Evolutionary conservation across 2,329 filamentous ascomycete species (phyloP).

Genomic region (Rhynchosporium graminicola): DNA sequence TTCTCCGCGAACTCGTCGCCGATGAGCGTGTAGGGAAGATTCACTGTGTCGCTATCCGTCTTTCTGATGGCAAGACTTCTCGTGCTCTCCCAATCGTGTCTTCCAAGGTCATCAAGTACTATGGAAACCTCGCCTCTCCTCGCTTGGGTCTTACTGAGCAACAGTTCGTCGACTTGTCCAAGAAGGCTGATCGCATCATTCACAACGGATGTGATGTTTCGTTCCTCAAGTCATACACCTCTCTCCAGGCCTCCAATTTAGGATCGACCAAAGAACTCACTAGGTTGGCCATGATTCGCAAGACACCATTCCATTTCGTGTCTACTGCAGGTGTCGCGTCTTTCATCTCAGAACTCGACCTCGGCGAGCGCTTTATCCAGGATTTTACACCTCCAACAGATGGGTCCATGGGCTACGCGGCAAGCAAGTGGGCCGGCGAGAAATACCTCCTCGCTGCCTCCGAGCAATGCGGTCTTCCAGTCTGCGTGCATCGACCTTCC

Average conservation of each 20-base stretch:
- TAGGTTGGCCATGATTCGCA: conserved; percentile 37
- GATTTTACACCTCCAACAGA: conserved; percentile 18
- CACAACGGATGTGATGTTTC: conserved; percentile 51
- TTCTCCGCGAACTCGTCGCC: conserved; percentile 44
- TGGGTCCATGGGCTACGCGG: conserved; percentile 38
- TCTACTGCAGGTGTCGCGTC: conserved; percentile 34
- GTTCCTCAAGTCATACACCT: conserved; percentile 44
- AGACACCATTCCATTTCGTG: conserved; percentile 44
- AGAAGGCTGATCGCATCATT: conserved; percentile 50
- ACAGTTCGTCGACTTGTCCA: conserved; percentile 38
- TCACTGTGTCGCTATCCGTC: conserved; percentile 48
- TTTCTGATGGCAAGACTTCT: conserved; percentile 3
- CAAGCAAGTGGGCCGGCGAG: conserved; percentile 43
- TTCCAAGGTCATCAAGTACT: conserved; percentile 37
- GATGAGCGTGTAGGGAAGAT: conserved; percentile 41
- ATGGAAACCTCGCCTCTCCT: conserved; percentile 43
- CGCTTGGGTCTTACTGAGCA: conserved; percentile 44
- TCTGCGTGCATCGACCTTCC: conserved; percentile 25
- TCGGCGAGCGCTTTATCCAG: conserved; percentile 19
- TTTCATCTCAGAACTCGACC: conserved; percentile 16
- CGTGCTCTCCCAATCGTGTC: conserved; percentile 15
- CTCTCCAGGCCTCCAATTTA: conserved; percentile 43
- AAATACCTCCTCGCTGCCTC: conserved; percentile 36
- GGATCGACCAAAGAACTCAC: conserved; percentile 42
- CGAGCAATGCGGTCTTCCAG: conserved; percentile 19